Evolutionary conservation across 1,139 yeast species (phyloP), one percentile per base, ranked within the genome.

Genomic region (Scheffersomyces insectosa): DNA sequence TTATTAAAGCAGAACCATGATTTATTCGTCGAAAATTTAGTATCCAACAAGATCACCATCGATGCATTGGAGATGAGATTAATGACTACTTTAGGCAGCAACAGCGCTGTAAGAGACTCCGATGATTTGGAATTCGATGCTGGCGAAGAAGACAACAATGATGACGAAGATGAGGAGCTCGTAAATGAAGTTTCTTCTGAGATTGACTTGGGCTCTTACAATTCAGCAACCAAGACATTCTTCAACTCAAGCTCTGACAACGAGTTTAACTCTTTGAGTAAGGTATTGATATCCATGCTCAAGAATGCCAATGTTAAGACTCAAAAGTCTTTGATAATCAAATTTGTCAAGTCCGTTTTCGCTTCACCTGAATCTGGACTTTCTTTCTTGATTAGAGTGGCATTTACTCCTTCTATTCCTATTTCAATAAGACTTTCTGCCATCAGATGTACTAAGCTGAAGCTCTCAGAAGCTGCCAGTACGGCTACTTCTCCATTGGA

Each of bases 31-130:
- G 55, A 65, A 11, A 63, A 69, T 9, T 66, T 86, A 48, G 59
- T 63, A 4, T 60, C 66, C 1, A 49, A 68, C 23, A 63, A 67
- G 23, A 51, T 80, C 36, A 66, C 72, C 29, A 51, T 84, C 15
- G 78, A 78, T 33, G 73, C 79, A 11, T 74, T 88, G 51, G 96
- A 88, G 65, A 77, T 88, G 72, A 72, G 76, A 46, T 68, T 88
- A 40, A 85, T 87, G 67, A 72, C 84, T 1, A 82, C 89, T 1
- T 67, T 85, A 44, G 54, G 55, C 4, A 45, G 43, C 6, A 44
- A 63, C 28, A 64, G 62, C 15, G 52, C 60, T 32, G 57, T 35
- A 13, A 57, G 50, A 34, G 52, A 54, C 23, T 23, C 34, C 9
- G 49, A 42, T 16, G 64, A 57, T 35, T 52, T 54, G n/a, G 66